Base-by-base conservation (phyloP, 495 filamentous ascomycete genomes). In the Cairneyella variabilis region DNA sequence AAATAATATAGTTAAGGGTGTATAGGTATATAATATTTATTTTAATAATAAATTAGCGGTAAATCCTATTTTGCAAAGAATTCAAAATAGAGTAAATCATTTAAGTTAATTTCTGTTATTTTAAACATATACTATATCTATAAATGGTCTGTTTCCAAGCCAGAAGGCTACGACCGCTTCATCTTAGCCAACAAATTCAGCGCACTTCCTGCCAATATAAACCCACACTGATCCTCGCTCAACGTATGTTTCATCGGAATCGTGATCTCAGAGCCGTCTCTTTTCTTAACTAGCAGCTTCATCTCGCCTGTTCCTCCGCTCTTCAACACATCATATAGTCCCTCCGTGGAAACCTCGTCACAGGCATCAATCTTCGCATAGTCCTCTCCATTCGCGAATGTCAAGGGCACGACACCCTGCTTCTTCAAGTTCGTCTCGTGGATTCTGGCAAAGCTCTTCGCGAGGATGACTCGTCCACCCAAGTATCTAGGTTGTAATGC, bases 371-470 rank as follows among this genome's bases (percentile, higher is more conserved):
- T 84, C 46, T 70, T 69, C 55, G 91, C 89, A 65, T 98, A 98
- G 66, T 97, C 95, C n/a, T 71, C 73, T 64, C 88, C 87, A 63
- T 93, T 76, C 2, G 72, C 88, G 62, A 98, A 96, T 0, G 88
- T 95, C 55, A 98, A 71, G 0, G 93, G 93, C 18, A 97, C 90
- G 14, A 98, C 86, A 53, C 93, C 93, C 75, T 98, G 93, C 76
- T 98, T 97, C 84, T 98, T 98, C 26, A 98, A 73, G 71, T 98
- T 98, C 16, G 93, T 96, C 77, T 98, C 95, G 73, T 98, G 93
- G 69, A 98, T 98, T 38, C 93, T 79, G 2, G 93, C 93, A 67
- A 98, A 97, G 65, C 77, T 84, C 78, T 97, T 97, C 50, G 85
- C 77, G 21, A 97, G 81, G 40, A 98, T 89, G 60, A 96, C 70